Evolutionary conservation across 257 asterid species (phyloP), one percentile per base, ranked within the genome.

Genomic region (Nyctanthes arbortristis): DNA sequence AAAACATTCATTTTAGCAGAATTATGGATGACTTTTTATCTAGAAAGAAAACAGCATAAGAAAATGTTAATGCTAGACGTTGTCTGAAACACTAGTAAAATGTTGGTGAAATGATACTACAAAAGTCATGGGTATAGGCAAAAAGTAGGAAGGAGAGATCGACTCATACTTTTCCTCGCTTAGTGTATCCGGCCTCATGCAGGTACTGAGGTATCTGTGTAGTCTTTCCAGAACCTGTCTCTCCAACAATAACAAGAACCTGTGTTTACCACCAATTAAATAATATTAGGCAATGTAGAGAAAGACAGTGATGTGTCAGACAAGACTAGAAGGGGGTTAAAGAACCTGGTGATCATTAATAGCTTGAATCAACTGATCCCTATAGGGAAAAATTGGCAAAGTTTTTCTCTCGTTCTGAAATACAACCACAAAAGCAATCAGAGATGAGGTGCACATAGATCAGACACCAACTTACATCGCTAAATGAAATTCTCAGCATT

Each of bases 221-320:
- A 25, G 97, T 93, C 85, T 93, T 93, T 16, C 99, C 99, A 13
- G 96, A 93, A 33, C 97, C 97, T 0, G 97, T 90, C 81, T 93
- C 98, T 67, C 98, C 98, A 67, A 93, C 97, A 77, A 88, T 90
- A 66, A 93, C 95, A 76, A 93, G 90, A 81, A 93, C 96, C 97
- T 91, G 80, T 43, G 69, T 37, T 52, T 60, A 56, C 39, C 74
- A 61, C 39, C 55, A 71, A 66, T 63, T 61, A 9, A 58, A 61
- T 35, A 49, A 66, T 20, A 67, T 49, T 35, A 52, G 24, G 34
- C 36, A 2, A 24, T 30, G 14, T 27, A 27, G 33, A 68, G 32
- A n/a, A 68, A 28, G 60, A 24, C 37, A n/a, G 63, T 40, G 43
- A 57, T n/a, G n/a, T 6, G 65, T 65, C 34, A 54, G 58, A 74